phyloP scores from a whole-genome alignment of 2,329 filamentous ascomycete genomes.

The Sphaceloma murrayae region DNA sequence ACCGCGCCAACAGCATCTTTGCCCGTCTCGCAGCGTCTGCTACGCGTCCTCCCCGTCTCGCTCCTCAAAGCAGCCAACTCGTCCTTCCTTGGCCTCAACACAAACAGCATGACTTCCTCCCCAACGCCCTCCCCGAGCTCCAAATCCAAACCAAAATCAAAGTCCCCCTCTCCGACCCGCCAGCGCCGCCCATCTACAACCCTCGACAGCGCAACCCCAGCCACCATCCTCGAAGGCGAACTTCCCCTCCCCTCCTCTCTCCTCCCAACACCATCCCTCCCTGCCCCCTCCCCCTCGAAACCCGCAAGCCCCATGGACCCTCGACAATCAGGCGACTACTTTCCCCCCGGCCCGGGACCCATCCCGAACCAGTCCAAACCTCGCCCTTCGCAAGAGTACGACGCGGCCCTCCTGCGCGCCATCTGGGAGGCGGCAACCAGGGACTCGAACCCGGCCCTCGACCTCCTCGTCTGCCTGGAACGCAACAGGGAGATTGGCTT shows the following conservation, averaged over 20 bases:
- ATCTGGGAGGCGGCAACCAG: slow-evolving; percentile 92
- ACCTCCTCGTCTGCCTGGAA: slow-evolving; percentile 86
- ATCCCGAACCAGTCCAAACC: no score
- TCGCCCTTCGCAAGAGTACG: slow-evolving; percentile 40
- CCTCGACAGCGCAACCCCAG: slow-evolving; percentile 35
- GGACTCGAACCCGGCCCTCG: slow-evolving; percentile 86
- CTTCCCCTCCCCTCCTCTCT: slow-evolving; percentile 23
- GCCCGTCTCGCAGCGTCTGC: slow-evolving; percentile 81
- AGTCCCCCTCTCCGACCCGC: slow-evolving; percentile 28
- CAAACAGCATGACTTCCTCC: slow-evolving; percentile 32
- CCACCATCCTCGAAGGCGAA: slow-evolving; percentile 22
- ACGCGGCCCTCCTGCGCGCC: slow-evolving; percentile 60
- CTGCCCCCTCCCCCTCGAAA: slow-evolving; percentile 21
- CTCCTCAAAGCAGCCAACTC: slow-evolving; percentile 92
- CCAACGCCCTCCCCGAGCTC: slow-evolving; percentile 54
- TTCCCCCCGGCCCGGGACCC: slow-evolving; percentile 31
- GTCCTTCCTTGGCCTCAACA: slow-evolving; percentile 62
- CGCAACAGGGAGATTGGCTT: slow-evolving; percentile 87
- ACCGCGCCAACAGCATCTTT: slow-evolving; percentile 76
- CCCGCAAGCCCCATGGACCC: slow-evolving; percentile 20
- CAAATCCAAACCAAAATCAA: neutral
- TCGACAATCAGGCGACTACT: slow-evolving; percentile 28
- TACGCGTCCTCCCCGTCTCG: slow-evolving; percentile 80
- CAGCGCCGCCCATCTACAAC: slow-evolving; percentile 35
- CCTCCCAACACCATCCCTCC: slow-evolving; percentile 27